A percentile compares a stretch with the other conserved stretches of the same genome.
Evolutionary conservation across 495 filamentous ascomycete species (phyloP).

Genomic region (Amniculicola lignicola): DNA sequence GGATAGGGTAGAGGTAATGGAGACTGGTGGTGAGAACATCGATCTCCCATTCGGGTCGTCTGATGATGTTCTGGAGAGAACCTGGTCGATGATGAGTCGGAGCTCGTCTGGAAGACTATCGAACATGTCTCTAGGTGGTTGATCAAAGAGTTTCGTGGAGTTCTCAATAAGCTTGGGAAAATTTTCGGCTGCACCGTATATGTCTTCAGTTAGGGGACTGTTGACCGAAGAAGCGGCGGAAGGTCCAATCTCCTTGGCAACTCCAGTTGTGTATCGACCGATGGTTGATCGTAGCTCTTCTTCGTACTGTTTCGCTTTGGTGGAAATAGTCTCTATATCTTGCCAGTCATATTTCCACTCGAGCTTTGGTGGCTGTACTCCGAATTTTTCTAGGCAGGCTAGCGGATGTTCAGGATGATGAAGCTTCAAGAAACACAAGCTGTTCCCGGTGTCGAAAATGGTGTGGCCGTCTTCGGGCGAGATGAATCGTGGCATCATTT

Average conservation of each 20-base stretch:
- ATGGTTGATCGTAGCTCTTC: slow-evolving; percentile 48
- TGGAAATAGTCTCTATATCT: slow-evolving; percentile 61
- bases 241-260: background rate
- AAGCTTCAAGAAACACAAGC: slow-evolving; percentile 66
- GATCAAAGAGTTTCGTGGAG: slow-evolving; percentile 21
- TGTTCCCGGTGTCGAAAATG: slow-evolving; percentile 68
- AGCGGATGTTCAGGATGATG: slow-evolving; percentile 79
- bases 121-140: background rate
- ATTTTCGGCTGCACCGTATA: slow-evolving; percentile 8
- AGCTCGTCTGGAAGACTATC: slow-evolving; percentile 19
- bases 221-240: background rate
- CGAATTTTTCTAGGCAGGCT: slow-evolving; percentile 47
- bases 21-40: slow-evolving; percentile 65
- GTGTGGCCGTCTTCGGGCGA: slow-evolving; percentile 27
- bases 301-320: slow-evolving; percentile 63
- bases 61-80: slow-evolving; percentile 9
- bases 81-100: slow-evolving; percentile 22
- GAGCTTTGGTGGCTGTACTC: slow-evolving; percentile 54
- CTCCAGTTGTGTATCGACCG: background rate
- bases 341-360: slow-evolving; percentile 76
- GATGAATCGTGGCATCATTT: slow-evolving; percentile 31
- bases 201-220: background rate
- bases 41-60: background rate
- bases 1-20: slow-evolving; percentile 68
- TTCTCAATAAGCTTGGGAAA: slow-evolving; percentile 23